A percentile compares a stretch with the other conserved stretches of the same genome.
Conservation (phyloP, 2,329 filamentous ascomycete genomes). For the Zalaria obscura region DNA sequence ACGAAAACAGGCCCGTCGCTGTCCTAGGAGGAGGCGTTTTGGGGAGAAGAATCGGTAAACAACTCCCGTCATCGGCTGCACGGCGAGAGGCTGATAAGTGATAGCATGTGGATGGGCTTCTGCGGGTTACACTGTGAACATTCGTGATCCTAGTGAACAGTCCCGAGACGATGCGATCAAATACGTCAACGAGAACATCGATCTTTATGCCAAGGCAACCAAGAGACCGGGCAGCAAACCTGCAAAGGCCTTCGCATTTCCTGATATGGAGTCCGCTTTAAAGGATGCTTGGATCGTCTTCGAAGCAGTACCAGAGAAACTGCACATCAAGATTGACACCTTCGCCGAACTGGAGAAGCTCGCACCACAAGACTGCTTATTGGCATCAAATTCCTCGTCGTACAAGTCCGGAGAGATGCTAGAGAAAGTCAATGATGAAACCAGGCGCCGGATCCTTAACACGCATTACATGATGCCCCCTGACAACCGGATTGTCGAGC, state of each 20-base stretch:
- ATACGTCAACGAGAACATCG: conserved; percentile 25
- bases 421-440: conserved; percentile 22
- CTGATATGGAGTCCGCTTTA: conserved; percentile 26
- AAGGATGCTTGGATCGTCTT: conserved; percentile 38
- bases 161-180: conserved; percentile 23
- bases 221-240: conserved; percentile 1
- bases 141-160: conserved; percentile 27
- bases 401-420: conserved; percentile 38
- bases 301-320: conserved; percentile 38
- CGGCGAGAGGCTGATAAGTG: too few species aligned
- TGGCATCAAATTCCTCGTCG: conserved; percentile 38
- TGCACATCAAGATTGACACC: conserved; percentile 33
- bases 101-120: conserved; percentile 20
- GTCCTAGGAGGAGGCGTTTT: conserved; percentile 30
- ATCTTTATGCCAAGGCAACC: conserved; percentile 7
- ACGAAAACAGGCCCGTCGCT: conserved; percentile 17
- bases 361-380: conserved; percentile 31
- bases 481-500: conserved; percentile 27
- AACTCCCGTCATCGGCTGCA: too few species aligned
- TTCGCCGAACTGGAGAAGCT: conserved; percentile 32
- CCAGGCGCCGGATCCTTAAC: conserved; percentile 30
- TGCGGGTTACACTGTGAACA: conserved; percentile 27
- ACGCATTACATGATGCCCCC: conserved; percentile 41
- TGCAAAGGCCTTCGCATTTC: conserved; percentile 20
- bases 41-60: conserved; percentile 24